These are phyloP conservation scores for Trapa bicornis DNA, from an alignment of 345 rosid species.

Conservation along the genomic window DNA sequence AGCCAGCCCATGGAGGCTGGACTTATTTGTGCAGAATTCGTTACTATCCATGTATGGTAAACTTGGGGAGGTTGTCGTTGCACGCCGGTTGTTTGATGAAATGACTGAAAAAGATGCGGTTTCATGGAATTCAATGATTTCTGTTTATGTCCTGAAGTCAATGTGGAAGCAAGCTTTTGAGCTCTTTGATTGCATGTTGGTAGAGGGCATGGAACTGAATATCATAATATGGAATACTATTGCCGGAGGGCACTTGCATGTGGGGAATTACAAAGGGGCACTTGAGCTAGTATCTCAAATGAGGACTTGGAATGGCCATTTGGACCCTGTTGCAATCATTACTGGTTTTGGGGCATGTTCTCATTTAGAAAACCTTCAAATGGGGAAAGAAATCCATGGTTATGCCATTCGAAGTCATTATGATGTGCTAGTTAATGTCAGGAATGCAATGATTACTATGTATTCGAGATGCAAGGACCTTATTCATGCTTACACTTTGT, in stretches of 20 bases:
- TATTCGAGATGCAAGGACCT: constrained; percentile 54
- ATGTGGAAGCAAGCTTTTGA: constrained; percentile 60
- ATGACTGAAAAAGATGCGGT: constrained; percentile 59
- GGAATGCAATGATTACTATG: constrained; percentile 63
- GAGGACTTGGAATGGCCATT: constrained; percentile 21
- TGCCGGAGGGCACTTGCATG: constrained; percentile 42
- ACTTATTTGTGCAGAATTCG: constrained; percentile 59
- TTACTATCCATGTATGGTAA: constrained; percentile 71
- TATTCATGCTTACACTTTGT: constrained; percentile 29
- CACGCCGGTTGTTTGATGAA: constrained; percentile 37
- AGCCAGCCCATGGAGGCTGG: constrained; percentile 24
- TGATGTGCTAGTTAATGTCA: constrained; percentile 32
- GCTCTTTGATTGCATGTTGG: constrained; percentile 43
- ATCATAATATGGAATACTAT: constrained; percentile 58
- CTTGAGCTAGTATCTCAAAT: constrained; percentile 43
- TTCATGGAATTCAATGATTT: constrained; percentile 67
- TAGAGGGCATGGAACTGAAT: constrained; percentile 29
- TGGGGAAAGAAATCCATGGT: constrained; percentile 63
- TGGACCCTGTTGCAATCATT: constrained; percentile 47
- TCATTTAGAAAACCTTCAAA: constrained; percentile 31
- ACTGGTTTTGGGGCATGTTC: constrained; percentile 65
- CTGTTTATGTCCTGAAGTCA: constrained; percentile 47
- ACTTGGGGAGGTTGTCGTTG: constrained; percentile 33
- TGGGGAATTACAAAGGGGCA: constrained; percentile 37
- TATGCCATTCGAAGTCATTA: constrained; percentile 30